Base-by-base conservation (phyloP, 192 early-diverging fungal species). In the Coemansia sp. region DNA sequence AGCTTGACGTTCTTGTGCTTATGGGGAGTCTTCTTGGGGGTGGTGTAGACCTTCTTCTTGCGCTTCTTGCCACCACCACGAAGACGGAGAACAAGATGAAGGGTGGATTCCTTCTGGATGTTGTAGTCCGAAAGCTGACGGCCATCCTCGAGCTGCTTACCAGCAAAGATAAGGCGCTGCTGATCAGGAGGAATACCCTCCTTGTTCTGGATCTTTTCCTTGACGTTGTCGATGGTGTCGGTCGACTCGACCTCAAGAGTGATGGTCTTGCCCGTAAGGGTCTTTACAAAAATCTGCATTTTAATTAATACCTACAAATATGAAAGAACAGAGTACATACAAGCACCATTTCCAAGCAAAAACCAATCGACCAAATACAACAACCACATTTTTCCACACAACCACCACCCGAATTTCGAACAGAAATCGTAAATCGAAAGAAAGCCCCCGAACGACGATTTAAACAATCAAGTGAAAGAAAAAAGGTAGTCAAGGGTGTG, bases 11-110 rank as follows among this genome's bases (percentile, higher is more conserved):
- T 97, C 90, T 93, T 95, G 81, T 89, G 87, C 93, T 97, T 97
- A 89, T 99, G 95, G 81, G 94, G 91, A 75, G 94, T 95, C 90
- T 97, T 97, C 93, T 99, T 97, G 85, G 97, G 97, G 64, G 97
- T 99, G 72, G 95, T 99, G 90, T 99, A 97, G 66, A 89, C 92
- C 95, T 99, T 99, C 95, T 99, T 99, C 91, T 97, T 99, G 71
- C 94, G 89, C 92, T 99, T 97, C 93, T 99, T 97, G 84, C 83
- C 94, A 87, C 89, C 91, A 87, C 91, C 91, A 74, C 91, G 91
- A 66, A 92, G 85, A 74, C 91, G 89, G 13, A 92, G 83, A 18
- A 92, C 91, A 58, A 91, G 67, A 57, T 92, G 89, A 10, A 90
- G 84, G 12, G 89, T 92, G 21, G 90, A 92, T 78, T 92, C 90